These are phyloP conservation scores for Pythium sukuiense DNA, from an alignment of 352 stramenopile species.

Conservation along the genomic window DNA sequence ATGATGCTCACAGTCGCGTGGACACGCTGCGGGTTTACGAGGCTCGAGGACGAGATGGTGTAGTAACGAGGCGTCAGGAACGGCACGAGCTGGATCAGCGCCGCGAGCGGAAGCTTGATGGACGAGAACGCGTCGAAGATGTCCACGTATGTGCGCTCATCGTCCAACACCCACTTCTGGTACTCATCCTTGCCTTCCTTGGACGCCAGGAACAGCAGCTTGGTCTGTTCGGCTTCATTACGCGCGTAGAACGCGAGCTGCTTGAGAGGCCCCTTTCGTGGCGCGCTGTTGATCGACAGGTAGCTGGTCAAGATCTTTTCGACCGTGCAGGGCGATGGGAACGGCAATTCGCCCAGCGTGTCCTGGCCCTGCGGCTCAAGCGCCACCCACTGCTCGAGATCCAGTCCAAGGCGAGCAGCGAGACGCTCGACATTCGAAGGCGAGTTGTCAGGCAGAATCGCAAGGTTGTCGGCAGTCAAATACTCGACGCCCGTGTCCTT, in stretches of 20 bases:
- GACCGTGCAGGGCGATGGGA: conserved; percentile 95
- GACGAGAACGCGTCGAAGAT: conserved; percentile 84
- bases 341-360: conserved; percentile 71
- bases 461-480: conserved; percentile 93
- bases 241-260: conserved; percentile 80
- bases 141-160: conserved; percentile 90
- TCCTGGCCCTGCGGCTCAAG: conserved; percentile 59
- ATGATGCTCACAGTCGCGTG: conserved; percentile 96
- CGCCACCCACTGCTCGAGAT: conserved; percentile 90
- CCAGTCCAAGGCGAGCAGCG: conserved; percentile 79
- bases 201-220: conserved; percentile 54
- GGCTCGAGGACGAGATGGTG: conserved; percentile 96
- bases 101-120: conserved; percentile 59
- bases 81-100: conserved; percentile 92
- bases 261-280: conserved; percentile 81
- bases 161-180: conserved; percentile 91
- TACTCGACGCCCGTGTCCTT: conserved; percentile 86
- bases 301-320: conserved; percentile 92
- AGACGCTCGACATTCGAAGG: conserved; percentile 78
- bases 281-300: conserved; percentile 92
- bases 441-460: conserved; percentile 91
- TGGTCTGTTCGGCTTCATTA: conserved; percentile 49
- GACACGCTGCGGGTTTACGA: conserved; percentile 89
- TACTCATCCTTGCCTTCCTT: conserved; percentile 95
- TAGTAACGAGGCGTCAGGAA: conserved; percentile 96